Conservation (phyloP, 768 basidiomycete genomes). For the Arthromyces matolae region DNA sequence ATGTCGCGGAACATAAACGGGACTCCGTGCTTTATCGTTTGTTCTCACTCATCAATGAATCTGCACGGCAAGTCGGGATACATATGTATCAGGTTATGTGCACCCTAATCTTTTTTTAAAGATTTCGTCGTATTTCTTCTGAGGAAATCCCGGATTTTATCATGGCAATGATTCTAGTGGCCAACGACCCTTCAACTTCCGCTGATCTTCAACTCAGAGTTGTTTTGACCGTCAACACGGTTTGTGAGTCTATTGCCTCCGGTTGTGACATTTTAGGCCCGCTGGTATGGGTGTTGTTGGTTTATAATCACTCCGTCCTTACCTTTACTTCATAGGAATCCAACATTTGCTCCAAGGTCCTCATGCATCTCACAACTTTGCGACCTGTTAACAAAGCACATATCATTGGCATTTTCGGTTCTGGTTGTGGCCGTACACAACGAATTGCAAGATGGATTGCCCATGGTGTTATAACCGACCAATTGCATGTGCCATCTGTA, state of each 20-base stretch:
- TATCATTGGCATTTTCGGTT: slow-evolving; percentile 47
- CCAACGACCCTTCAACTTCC: slow-evolving; percentile 49
- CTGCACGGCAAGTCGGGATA: slow-evolving; percentile 41
- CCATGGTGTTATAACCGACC: slow-evolving; percentile 40
- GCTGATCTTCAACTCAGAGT: slow-evolving; percentile 44
- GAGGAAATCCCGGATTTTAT: slow-evolving; percentile 48
- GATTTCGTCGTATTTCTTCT: slow-evolving; percentile 29
- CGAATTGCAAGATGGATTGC: slow-evolving; percentile 61
- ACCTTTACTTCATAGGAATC: slow-evolving; percentile 40
- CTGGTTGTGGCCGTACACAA: slow-evolving; percentile 44
- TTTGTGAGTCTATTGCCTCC: slow-evolving; percentile 41
- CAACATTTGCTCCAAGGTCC: slow-evolving; percentile 41
- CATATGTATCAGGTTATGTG: neutral
- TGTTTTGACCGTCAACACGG: slow-evolving; percentile 40
- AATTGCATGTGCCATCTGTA: slow-evolving; percentile 21
- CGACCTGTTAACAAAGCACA: slow-evolving; percentile 47
- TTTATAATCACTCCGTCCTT: neutral
- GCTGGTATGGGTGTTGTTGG: slow-evolving; percentile 19
- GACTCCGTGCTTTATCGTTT: slow-evolving; percentile 37
- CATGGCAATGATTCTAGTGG: slow-evolving; percentile 49
- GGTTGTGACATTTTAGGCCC: slow-evolving; percentile 23
- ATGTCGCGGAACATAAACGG: slow-evolving; percentile 21
- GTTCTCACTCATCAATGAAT: slow-evolving; percentile 36
- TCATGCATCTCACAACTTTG: slow-evolving; percentile 37
- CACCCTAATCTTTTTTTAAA: slow-evolving; percentile 15